Conservation (phyloP, 2,329 filamentous ascomycete species). For the Pezicula carpinea region DNA sequence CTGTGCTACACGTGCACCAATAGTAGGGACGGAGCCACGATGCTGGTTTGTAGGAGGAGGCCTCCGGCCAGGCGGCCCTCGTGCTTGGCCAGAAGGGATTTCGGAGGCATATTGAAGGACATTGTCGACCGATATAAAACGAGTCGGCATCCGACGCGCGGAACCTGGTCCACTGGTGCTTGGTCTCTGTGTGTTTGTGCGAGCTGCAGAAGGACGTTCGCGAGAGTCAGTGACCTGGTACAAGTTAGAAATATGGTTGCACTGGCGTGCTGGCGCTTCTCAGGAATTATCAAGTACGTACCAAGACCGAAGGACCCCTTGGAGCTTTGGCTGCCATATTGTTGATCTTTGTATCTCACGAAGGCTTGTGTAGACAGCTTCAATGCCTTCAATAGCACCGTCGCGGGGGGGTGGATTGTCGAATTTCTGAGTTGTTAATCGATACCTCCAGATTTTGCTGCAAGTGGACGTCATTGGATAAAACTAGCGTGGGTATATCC, state of each 20-base stretch:
- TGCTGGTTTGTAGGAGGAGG: constrained; percentile 42
- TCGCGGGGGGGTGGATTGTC: background rate
- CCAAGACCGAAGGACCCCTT: constrained; percentile 56
- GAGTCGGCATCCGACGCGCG: constrained; percentile 48
- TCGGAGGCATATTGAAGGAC: constrained; percentile 91
- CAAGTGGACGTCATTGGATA: background rate
- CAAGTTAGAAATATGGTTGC: constrained; percentile 7
- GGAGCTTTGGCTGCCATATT: constrained; percentile 19
- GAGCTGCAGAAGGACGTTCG: constrained; percentile 36
- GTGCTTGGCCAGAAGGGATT: constrained; percentile 89
- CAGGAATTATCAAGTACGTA: constrained; percentile 33
- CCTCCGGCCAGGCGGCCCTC: constrained; percentile 53
- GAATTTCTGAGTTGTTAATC: background rate
- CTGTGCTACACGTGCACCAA: constrained; percentile 36
- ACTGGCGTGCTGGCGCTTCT: too few relatives aligned
- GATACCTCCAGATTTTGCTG: background rate
- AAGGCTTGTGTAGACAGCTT: background rate
- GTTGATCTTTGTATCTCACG: background rate
- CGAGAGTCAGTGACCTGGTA: constrained; percentile 53
- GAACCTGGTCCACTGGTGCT: constrained; percentile 19
- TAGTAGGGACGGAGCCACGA: constrained; percentile 35
- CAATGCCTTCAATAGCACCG: too few relatives aligned
- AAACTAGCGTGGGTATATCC: too few relatives aligned
- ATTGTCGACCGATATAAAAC: constrained; percentile 86
- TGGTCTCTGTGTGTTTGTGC: constrained; percentile 30